phyloP scores from a whole-genome alignment of 345 rosid species.

The Corymbia maculata region DNA sequence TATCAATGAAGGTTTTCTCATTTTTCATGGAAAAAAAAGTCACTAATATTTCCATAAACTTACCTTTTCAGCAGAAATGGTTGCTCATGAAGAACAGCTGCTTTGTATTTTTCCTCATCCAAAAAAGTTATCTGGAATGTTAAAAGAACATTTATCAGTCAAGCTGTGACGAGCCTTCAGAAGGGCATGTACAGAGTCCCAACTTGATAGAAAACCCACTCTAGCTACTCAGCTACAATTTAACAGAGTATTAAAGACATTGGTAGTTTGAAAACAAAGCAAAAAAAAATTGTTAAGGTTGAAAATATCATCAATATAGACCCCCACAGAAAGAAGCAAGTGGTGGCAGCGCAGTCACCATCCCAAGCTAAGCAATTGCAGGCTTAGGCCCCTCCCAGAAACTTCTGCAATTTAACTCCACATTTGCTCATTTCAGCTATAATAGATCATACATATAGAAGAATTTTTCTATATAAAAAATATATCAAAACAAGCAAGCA shows the following conservation, averaged over 20 bases:
- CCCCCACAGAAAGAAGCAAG: not conserved
- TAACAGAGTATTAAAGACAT: not conserved
- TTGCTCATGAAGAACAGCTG: slow-evolving; percentile 53
- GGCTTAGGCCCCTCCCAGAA: not conserved
- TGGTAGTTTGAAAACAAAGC: not conserved
- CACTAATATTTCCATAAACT: not conserved
- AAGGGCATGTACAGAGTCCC: not conserved
- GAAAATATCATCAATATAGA: not conserved
- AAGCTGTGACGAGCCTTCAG: not conserved
- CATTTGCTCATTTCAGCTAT: not conserved
- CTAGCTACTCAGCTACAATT: not conserved
- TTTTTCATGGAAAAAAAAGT: not conserved
- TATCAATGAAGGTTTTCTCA: not conserved
- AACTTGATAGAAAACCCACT: not conserved
- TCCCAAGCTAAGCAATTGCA: not conserved
- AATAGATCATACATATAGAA: not conserved
- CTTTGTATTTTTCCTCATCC: slow-evolving; percentile 58
- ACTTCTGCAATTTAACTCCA: not conserved
- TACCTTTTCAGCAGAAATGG: slow-evolving; percentile 85
- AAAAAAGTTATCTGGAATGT: slow-evolving; percentile 65
- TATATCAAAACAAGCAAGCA: not conserved
- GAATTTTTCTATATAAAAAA: not conserved
- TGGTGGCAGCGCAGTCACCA: not conserved
- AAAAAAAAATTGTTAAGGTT: not conserved
- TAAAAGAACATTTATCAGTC: not conserved